Percentiles rank a stretch among this genome's conserved stretches.
Conservation (phyloP, 176 grass and related monocot species). For the Oryza nivara region DNA sequence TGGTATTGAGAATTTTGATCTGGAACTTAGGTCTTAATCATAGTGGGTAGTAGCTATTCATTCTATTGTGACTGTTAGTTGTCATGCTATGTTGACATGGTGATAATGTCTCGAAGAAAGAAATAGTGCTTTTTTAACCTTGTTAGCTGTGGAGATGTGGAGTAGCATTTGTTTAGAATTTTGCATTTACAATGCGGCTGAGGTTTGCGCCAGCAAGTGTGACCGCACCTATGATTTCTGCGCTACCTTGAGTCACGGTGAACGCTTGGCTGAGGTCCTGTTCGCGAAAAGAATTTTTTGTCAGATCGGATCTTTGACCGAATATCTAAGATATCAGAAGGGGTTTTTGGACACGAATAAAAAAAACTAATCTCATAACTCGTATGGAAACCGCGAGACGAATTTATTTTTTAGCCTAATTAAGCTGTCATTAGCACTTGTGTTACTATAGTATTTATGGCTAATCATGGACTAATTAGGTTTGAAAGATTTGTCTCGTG, state of each 20-base stretch:
- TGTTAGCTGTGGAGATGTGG: neutral
- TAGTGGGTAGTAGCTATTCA: conserved; percentile 23
- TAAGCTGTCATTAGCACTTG: no score
- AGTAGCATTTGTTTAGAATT: neutral
- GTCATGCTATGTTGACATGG: conserved; percentile 28
- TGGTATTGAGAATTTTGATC: conserved; percentile 39
- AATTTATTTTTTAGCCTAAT: no score
- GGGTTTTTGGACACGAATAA: no score
- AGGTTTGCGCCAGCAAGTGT: neutral
- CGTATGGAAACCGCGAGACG: no score
- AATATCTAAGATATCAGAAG: no score
- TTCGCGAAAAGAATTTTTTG: no score
- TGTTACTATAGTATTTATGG: no score
- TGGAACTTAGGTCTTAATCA: neutral
- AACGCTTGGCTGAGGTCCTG: no score
- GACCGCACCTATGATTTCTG: neutral
- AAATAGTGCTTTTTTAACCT: neutral
- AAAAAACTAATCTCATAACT: no score
- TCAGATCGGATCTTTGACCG: no score
- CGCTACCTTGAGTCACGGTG: neutral
- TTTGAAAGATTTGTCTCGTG: no score
- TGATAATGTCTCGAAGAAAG: conserved; percentile 18
- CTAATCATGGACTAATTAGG: no score
- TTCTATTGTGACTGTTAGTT: conserved; percentile 6
- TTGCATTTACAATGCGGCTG: neutral